phyloP scores from a whole-genome alignment of 192 early-diverging fungal genomes.

The Mortierella alpina region DNA sequence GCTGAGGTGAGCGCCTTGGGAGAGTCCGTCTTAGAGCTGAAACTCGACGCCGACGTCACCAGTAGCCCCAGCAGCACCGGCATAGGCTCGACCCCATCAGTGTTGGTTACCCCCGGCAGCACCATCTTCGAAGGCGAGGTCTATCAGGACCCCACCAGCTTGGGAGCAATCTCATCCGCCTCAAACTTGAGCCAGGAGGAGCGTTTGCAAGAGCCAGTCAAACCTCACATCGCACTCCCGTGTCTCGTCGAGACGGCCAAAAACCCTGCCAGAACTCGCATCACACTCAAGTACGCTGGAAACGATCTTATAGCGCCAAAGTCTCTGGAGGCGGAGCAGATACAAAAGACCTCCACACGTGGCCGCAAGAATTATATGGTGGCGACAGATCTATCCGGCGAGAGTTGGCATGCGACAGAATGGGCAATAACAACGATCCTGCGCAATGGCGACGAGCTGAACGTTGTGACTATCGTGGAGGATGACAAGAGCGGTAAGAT shows the following conservation, averaged over 20 bases:
- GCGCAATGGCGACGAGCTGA: constrained; percentile 60
- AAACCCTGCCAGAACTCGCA: constrained; percentile 47
- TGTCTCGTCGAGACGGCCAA: constrained; percentile 46
- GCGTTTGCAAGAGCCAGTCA: constrained; percentile 44
- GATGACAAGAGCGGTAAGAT: constrained; percentile 52
- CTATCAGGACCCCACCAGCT: constrained; percentile 25
- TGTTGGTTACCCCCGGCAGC: neutral
- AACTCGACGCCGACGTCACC: neutral
- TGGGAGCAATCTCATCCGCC: neutral
- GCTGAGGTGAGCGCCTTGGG: neutral
- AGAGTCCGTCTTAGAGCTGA: neutral
- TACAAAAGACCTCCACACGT: constrained; percentile 27
- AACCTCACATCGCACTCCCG: constrained; percentile 44
- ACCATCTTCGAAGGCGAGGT: constrained; percentile 12
- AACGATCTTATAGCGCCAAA: constrained; percentile 6
- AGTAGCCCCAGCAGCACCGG: neutral
- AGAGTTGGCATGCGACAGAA: constrained; percentile 64
- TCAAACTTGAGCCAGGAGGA: constrained; percentile 20
- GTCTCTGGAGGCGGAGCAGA: neutral
- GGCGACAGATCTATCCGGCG: constrained; percentile 62
- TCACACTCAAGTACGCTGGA: constrained; percentile 43
- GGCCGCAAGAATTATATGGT: constrained; percentile 58
- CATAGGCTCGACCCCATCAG: neutral
- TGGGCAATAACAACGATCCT: constrained; percentile 64
- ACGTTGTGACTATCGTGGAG: constrained; percentile 58